Evolutionary conservation across 2,329 filamentous ascomycete species (phyloP), one percentile per base, ranked within the genome.

Genomic region (Venturiaceae sp.): DNA sequence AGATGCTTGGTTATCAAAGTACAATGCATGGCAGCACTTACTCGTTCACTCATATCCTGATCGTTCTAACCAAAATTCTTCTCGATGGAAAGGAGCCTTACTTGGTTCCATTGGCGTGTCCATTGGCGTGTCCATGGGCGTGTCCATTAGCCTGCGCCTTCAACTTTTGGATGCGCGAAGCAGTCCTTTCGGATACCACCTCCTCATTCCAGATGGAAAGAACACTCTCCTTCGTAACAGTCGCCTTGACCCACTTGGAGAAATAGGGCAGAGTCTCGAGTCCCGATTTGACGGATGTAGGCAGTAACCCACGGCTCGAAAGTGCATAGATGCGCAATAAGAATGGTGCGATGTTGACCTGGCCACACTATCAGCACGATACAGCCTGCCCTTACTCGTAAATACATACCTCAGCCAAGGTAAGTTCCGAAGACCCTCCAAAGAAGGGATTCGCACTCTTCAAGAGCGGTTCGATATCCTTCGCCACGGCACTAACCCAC

Each of bases 381-480:
- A 52, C 9, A 41, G 19, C 62, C 32, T 19, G 52, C 11, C n/a
- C n/a, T n/a, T n/a, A 39, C 39, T 21, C n/a, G 55, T n/a, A 9
- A 6, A 30, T 23, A 67, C 73, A 61, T 71, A 88, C 88, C 81
- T 94, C 90, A 11, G 85, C 89, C 36, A 91, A 71, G 0, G 88
- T 92, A 41, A 91, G 67, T 67, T 72, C 69, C n/a, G 68, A 63
- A 55, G 71, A 75, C 0, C 75, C 75, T 0, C 72, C 74, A 60
- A 78, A 78, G 64, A 76, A 78, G 0, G 75, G 76, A 5, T 46
- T 61, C 6, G 74, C 74, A 55, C 75, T 71, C 11, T 69, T 66
- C 28, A 95, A 74, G 37, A 90, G 72, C 1, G 87, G 87, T 72
- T 92, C 89, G 58, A 94, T 74, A 65, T 92, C 87, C 73, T 86